Base-by-base conservation (phyloP, 176 grass and related monocot genomes). In the Lolium rigidum region DNA sequence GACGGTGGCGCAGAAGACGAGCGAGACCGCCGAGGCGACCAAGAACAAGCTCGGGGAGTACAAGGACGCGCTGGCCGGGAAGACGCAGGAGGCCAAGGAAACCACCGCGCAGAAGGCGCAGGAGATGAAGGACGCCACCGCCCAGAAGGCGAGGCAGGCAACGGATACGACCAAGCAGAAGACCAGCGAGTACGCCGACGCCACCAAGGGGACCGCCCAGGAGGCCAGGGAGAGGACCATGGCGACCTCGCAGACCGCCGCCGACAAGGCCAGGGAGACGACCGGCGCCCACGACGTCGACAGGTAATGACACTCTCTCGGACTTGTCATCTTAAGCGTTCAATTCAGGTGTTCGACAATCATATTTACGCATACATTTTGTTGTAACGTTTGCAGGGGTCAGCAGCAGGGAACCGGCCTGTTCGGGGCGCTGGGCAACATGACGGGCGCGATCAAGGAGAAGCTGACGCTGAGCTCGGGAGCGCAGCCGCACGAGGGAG, bases 381-480 rank as follows among this genome's bases (percentile, higher is more conserved):
- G 1, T 18, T 14, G 1, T 17, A 28, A n/a, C 16, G 3, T 9
- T 5, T 18, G 47, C 35, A 92, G 85, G 77, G 84, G 35, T 31
- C 80, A 75, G 6, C 80, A 75, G 6, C 64, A 51, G 44, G 85
- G 78, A 2, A 69, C 50, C 1, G 83, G 75, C 0, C 74, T 97
- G 77, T 25, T 92, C 21, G 84, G 89, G n/a, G 78, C 89, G 61
- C 86, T 90, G 20, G 92, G 94, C 39, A 90, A 91, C 62, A 82
- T 97, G 87, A 93, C 94, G 61, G 92, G 85, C 12, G 89, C 85
- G 44, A 83, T 97, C 26, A 97, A 97, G 82, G 92, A 94, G 63
- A 97, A 92, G 85, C 82, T 94, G 52, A 87, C 91, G 15, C 44
- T 97, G 69, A 78, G 62, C 77, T 74, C 39, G 48, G 85, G 31